Conservation (phyloP, 495 filamentous ascomycete species). For the Emericellopsis terricola region DNA sequence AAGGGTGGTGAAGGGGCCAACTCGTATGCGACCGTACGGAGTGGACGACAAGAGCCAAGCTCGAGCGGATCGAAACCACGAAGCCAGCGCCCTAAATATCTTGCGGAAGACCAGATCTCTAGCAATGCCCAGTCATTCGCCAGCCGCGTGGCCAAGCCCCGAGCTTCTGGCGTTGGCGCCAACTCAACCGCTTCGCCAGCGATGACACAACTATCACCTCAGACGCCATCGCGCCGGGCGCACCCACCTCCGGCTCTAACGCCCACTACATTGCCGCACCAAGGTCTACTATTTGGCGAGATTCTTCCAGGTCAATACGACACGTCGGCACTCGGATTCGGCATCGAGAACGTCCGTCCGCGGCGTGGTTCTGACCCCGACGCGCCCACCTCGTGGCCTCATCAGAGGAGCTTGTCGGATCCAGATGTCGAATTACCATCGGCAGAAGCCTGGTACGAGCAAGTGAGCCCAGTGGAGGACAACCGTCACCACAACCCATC, state of each 20-base stretch:
- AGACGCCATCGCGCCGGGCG: conserved; percentile 8
- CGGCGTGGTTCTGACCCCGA: conserved; percentile 30
- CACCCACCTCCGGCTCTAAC: conserved; percentile 12
- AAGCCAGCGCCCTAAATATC: conserved; percentile 21
- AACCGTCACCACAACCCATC: too few species aligned
- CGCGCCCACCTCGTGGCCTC: conserved; percentile 14
- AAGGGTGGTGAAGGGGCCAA: not conserved
- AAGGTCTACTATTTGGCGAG: conserved; percentile 32
- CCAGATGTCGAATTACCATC: conserved; percentile 30
- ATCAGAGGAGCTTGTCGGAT: conserved; percentile 24
- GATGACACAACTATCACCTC: conserved; percentile 20
- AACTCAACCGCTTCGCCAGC: conserved; percentile 26
- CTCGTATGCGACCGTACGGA: conserved; percentile 3
- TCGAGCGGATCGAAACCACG: not conserved
- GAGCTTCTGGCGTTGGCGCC: conserved; percentile 11
- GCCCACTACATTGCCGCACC: conserved; percentile 8
- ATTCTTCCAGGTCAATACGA: conserved; percentile 24
- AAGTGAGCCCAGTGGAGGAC: too few species aligned
- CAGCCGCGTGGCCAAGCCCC: conserved; percentile 30
- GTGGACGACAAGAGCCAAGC: not conserved
- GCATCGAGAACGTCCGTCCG: conserved; percentile 21
- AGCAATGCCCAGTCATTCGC: conserved; percentile 32
- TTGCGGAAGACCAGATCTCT: conserved; percentile 23
- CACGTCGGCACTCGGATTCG: conserved; percentile 24
- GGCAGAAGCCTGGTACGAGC: conserved; percentile 36